Percentiles rank a stretch among this genome's conserved stretches.
These are phyloP conservation scores for Penicillium thymicola DNA, from an alignment of 2,329 filamentous ascomycete genomes.

Conservation along the genomic window DNA sequence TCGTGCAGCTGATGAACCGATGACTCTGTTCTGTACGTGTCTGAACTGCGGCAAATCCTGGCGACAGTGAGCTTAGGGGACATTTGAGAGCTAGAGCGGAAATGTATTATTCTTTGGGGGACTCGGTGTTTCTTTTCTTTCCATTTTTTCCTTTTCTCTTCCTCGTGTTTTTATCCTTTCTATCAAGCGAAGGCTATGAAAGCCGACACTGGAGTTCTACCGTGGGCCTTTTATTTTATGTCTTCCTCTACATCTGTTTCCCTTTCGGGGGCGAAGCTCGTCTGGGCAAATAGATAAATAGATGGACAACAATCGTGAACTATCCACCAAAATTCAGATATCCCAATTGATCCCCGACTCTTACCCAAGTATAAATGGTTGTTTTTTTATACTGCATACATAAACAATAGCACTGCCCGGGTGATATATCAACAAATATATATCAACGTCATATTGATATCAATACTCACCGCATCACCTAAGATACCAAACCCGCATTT, in stretches of 20 bases:
- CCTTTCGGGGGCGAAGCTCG: neutral
- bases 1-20: slow-evolving; percentile 86
- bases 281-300: neutral
- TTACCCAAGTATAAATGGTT: neutral
- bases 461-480: neutral
- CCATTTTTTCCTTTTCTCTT: neutral
- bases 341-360: neutral
- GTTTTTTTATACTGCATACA: neutral
- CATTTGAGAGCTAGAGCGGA: neutral
- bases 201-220: slow-evolving; percentile 11
- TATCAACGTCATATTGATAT: slow-evolving; percentile 24
- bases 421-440: neutral
- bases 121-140: slow-evolving; percentile 10
- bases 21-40: slow-evolving; percentile 50
- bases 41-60: slow-evolving; percentile 49
- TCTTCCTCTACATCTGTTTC: neutral
- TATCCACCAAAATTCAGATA: slow-evolving; percentile 4
- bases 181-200: neutral
- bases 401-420: neutral
- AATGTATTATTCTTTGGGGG: slow-evolving; percentile 18
- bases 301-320: neutral
- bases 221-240: neutral
- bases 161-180: slow-evolving; percentile 1
- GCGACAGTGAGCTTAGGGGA: slow-evolving; percentile 34
- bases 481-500: too few relatives aligned